A percentile compares a stretch with the other conserved stretches of the same genome.
These are phyloP conservation scores for Quercus ilex DNA, from an alignment of 306 rosid genomes.

Conservation along the genomic window DNA sequence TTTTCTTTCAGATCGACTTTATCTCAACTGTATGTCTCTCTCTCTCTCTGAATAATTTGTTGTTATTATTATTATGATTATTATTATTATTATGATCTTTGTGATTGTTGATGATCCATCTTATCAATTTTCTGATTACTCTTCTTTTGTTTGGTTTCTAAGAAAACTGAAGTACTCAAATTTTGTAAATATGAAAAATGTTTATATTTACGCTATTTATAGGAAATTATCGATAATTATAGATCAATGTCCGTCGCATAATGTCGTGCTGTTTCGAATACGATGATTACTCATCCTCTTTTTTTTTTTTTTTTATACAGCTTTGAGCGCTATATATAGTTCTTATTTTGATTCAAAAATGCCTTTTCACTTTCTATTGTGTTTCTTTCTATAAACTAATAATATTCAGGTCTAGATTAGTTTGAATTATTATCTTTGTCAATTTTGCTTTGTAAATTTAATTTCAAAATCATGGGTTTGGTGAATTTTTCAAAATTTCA, in stretches of 20 bases:
- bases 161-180: neutral
- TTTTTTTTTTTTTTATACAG: neutral
- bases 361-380: neutral
- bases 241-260: neutral
- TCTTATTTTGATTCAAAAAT: neutral
- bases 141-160: neutral
- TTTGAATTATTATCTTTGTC: neutral
- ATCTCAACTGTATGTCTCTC: neutral
- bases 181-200: neutral
- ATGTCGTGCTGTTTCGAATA: neutral
- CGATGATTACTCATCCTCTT: neutral
- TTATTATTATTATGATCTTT: neutral
- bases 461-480: neutral
- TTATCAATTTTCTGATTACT: neutral
- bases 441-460: neutral
- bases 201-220: neutral
- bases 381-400: neutral
- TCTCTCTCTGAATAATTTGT: neutral
- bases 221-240: neutral
- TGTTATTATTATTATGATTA: too few relatives aligned
- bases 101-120: neutral
- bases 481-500: neutral
- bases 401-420: neutral
- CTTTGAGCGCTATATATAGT: neutral
- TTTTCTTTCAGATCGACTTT: slow-evolving; percentile 23